A percentile compares a stretch with the other conserved stretches of the same genome.
Evolutionary conservation across 768 basidiomycete species (phyloP).

Genomic region (Phaeolepiota aurea): DNA sequence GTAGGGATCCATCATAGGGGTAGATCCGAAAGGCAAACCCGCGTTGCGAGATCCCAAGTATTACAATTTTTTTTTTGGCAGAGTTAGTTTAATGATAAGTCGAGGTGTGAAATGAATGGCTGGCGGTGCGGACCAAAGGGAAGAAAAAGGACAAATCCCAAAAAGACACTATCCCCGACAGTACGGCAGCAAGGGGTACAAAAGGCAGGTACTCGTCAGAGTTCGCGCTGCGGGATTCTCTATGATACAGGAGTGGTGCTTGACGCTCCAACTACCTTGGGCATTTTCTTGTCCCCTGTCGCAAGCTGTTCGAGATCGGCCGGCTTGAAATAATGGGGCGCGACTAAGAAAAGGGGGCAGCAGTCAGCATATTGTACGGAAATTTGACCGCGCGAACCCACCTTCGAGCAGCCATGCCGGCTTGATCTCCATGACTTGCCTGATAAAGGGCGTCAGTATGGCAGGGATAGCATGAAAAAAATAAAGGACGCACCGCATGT

Average conservation of each 20-base stretch:
- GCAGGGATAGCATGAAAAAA: not conserved
- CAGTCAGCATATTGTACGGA: constrained; percentile 3
- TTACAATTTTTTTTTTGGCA: not conserved
- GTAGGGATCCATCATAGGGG: too few species aligned
- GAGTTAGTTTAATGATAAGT: not conserved
- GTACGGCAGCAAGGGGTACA: not conserved
- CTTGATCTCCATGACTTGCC: constrained; percentile 98
- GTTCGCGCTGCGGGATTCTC: not conserved
- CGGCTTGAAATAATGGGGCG: constrained; percentile 92
- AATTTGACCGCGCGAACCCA: too few species aligned
- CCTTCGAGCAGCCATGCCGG: constrained; percentile 90
- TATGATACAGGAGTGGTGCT: constrained; percentile 18
- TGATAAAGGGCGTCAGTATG: constrained; percentile 13
- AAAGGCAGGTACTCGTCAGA: too few species aligned
- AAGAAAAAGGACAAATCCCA: not conserved
- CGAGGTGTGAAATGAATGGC: not conserved
- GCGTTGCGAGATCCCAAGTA: too few species aligned
- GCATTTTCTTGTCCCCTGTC: constrained; percentile 88
- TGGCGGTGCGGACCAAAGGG: not conserved
- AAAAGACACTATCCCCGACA: not conserved
- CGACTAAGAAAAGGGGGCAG: constrained; percentile 42
- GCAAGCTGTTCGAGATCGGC: constrained; percentile 76
- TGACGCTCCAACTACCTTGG: constrained; percentile 57
- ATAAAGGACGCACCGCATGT: constrained; percentile 58
- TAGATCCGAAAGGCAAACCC: too few species aligned